A percentile compares a stretch with the other conserved stretches of the same genome.
Conservation (phyloP, 192 early-diverging fungal species). For the Entomortierella beljakovae region DNA sequence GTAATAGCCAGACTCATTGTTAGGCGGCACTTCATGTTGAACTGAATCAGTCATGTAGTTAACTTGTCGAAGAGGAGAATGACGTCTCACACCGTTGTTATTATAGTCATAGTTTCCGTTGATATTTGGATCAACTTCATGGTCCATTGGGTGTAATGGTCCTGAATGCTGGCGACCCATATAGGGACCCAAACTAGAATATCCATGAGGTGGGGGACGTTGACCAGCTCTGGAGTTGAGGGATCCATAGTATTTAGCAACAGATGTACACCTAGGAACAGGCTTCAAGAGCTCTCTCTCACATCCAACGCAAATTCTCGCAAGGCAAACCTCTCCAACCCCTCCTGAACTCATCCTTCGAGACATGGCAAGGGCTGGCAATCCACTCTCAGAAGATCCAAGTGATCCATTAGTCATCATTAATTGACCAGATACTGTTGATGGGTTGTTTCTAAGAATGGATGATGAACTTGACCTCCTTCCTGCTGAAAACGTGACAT, state of each 20-base stretch:
- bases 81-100: slow-evolving; percentile 22
- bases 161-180: slow-evolving; percentile 23
- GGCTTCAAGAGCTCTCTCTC: slow-evolving; percentile 50
- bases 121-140: slow-evolving; percentile 4
- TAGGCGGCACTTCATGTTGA: not conserved
- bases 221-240: slow-evolving; percentile 11
- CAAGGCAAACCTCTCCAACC: slow-evolving; percentile 45
- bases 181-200: slow-evolving; percentile 28
- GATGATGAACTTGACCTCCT: slow-evolving; percentile 45
- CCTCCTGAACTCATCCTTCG: slow-evolving; percentile 51
- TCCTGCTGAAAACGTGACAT: slow-evolving; percentile 24
- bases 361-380: slow-evolving; percentile 43
- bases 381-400: not conserved
- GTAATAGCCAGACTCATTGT: slow-evolving; percentile 1
- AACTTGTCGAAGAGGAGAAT: slow-evolving; percentile 38
- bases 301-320: slow-evolving; percentile 50
- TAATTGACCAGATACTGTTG: slow-evolving; percentile 12
- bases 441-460: slow-evolving; percentile 19
- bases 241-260: slow-evolving; percentile 48
- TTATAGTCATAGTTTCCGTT: slow-evolving; percentile 12
- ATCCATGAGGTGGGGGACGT: slow-evolving; percentile 11
- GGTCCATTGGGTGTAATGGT: slow-evolving; percentile 16
- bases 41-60: slow-evolving; percentile 6
- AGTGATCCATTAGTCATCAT: slow-evolving; percentile 15
- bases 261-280: slow-evolving; percentile 36